Percentiles rank a stretch among this genome's conserved stretches.
Evolutionary conservation across 768 basidiomycete genomes (phyloP).

Genomic region (Termitomyces sp.): DNA sequence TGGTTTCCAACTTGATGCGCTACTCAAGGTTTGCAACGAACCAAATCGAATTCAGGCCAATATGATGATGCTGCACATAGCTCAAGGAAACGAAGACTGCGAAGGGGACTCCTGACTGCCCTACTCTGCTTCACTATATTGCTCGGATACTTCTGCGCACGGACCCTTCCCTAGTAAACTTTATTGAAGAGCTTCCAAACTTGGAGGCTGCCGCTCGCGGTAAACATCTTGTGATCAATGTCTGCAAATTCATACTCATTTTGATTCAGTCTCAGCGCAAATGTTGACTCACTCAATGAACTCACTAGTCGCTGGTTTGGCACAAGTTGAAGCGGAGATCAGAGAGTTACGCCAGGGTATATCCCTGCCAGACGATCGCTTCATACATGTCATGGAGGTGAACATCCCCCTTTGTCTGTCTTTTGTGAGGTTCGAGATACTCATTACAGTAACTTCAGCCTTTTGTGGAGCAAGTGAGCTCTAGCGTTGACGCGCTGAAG

Average conservation of each 20-base stretch:
- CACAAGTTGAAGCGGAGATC: slow-evolving; percentile 57
- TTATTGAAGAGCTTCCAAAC: slow-evolving; percentile 78
- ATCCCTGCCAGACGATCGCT: slow-evolving; percentile 49
- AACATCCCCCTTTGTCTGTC: not conserved
- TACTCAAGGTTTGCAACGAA: slow-evolving; percentile 61
- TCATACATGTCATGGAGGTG: slow-evolving; percentile 70
- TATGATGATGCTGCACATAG: slow-evolving; percentile 31
- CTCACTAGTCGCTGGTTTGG: slow-evolving; percentile 51
- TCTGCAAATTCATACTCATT: not conserved
- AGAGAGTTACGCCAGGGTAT: slow-evolving; percentile 29
- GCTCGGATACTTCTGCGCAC: slow-evolving; percentile 67
- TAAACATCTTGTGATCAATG: slow-evolving; percentile 26
- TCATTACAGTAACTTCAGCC: slow-evolving; percentile 25
- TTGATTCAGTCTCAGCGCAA: slow-evolving; percentile 59
- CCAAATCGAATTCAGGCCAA: slow-evolving; percentile 1
- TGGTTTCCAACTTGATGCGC: slow-evolving; percentile 81
- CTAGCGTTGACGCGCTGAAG: slow-evolving; percentile 62
- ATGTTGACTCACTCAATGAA: slow-evolving; percentile 58
- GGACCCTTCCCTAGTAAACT: slow-evolving; percentile 62
- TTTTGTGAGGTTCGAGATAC: not conserved
- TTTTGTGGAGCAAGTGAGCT: slow-evolving; percentile 47
- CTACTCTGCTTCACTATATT: slow-evolving; percentile 90
- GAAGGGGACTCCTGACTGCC: slow-evolving; percentile 64
- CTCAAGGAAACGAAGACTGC: slow-evolving; percentile 81
- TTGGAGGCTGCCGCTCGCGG: slow-evolving; percentile 82